phyloP scores from a whole-genome alignment of 495 filamentous ascomycete species.

The Bombardia bombarda region DNA sequence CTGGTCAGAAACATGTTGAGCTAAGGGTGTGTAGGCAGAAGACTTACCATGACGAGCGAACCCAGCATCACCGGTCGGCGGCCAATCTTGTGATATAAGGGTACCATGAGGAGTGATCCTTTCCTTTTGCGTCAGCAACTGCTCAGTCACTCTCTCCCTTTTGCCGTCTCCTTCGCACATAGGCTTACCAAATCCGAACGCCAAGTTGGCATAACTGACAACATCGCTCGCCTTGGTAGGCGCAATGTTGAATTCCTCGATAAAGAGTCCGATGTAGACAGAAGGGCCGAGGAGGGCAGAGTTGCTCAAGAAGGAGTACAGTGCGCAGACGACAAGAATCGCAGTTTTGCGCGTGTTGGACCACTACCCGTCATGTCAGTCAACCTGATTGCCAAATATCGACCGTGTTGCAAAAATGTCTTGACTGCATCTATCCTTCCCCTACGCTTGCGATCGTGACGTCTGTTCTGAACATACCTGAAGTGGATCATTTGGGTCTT shows the following conservation, averaged over 20 bases:
- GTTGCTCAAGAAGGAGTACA: constrained; percentile 58
- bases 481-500: constrained; percentile 59
- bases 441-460: no score
- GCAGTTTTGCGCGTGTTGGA: constrained; percentile 49
- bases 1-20: background rate
- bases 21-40: constrained; percentile 13
- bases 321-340: constrained; percentile 50
- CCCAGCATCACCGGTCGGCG: constrained; percentile 48
- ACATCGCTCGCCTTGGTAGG: constrained; percentile 45
- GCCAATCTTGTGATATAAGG: constrained; percentile 50
- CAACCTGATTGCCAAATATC: no score
- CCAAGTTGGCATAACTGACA: constrained; percentile 55
- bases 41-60: constrained; percentile 24
- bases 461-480: no score
- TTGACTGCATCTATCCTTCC: no score
- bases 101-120: constrained; percentile 48
- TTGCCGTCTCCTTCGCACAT: background rate
- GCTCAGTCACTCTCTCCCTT: background rate
- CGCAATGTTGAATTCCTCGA: constrained; percentile 45
- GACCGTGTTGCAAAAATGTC: no score
- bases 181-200: constrained; percentile 49
- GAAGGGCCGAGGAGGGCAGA: constrained; percentile 49
- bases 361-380: no score
- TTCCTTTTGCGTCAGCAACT: background rate
- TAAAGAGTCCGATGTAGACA: constrained; percentile 52